A percentile compares a stretch with the other conserved stretches of the same genome.
phyloP scores from a whole-genome alignment of 176 grass and related monocot genomes.

The Puya raimondii region DNA sequence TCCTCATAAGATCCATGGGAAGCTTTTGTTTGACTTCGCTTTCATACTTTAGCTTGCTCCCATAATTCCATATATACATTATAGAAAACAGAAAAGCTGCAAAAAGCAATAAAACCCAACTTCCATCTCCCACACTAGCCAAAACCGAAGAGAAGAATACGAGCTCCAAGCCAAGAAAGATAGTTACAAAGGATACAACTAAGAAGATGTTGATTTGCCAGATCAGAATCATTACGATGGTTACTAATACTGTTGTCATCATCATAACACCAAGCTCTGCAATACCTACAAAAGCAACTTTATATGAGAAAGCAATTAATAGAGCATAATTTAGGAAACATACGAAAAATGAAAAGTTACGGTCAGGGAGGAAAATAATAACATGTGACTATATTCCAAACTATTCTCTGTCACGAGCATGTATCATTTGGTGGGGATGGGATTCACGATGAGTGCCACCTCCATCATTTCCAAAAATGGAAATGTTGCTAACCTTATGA shows the following conservation, averaged over 20 bases:
- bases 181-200: slow-evolving; percentile 55
- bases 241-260: slow-evolving; percentile 77
- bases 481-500: no score
- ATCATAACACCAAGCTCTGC: slow-evolving; percentile 92
- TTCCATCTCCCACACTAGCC: slow-evolving; percentile 89
- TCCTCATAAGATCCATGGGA: slow-evolving; percentile 73
- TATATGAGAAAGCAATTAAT: neutral
- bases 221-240: slow-evolving; percentile 97
- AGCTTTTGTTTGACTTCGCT: slow-evolving; percentile 85
- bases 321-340: no score
- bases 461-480: no score
- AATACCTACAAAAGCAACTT: slow-evolving; percentile 50
- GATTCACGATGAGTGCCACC: no score
- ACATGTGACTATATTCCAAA: no score
- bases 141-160: slow-evolving; percentile 83
- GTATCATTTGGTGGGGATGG: no score
- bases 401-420: no score
- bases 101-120: slow-evolving; percentile 70
- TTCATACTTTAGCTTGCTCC: slow-evolving; percentile 86
- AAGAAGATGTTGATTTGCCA: slow-evolving; percentile 65
- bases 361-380: neutral
- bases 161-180: slow-evolving; percentile 62
- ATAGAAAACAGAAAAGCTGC: slow-evolving; percentile 53
- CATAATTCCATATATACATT: slow-evolving; percentile 94
- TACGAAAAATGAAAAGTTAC: neutral